Evolutionary conservation across 2,329 filamentous ascomycete genomes (phyloP).

Genomic region (Diaporthe caulivora): DNA sequence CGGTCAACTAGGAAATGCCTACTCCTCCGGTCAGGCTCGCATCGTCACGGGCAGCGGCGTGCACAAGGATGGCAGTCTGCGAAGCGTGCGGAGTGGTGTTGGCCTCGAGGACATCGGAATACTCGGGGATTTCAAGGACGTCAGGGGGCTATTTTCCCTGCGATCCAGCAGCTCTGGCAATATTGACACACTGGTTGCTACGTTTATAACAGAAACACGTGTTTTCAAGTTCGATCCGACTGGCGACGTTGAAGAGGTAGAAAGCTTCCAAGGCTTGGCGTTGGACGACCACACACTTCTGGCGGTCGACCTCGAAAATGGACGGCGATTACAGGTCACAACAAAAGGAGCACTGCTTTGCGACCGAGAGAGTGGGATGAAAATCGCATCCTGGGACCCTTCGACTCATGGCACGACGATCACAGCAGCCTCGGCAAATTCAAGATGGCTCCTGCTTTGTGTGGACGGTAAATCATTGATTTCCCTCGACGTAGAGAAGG

Average conservation of each 20-base stretch:
- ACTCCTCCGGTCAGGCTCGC: conserved; percentile 93
- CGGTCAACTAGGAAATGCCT: conserved; percentile 82
- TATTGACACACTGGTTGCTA: conserved; percentile 81
- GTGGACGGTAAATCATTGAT: conserved; percentile 80
- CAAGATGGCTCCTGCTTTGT: conserved; percentile 77
- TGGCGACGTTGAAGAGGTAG: conserved; percentile 88
- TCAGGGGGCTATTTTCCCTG: conserved; percentile 80
- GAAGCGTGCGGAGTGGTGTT: conserved; percentile 93
- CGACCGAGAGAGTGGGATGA: conserved; percentile 68
- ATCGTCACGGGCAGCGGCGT: conserved; percentile 94
- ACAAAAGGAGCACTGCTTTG: conserved; percentile 71
- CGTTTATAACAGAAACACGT: conserved; percentile 86
- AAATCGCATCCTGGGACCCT: conserved; percentile 70
- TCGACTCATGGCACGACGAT: conserved; percentile 66
- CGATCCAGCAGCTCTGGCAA: conserved; percentile 61
- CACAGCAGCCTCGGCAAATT: conserved; percentile 82
- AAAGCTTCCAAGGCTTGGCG: conserved; percentile 77
- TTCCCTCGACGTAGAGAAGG: conserved; percentile 72
- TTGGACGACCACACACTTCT: conserved; percentile 80
- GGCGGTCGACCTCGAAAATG: conserved; percentile 73
- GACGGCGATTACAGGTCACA: conserved; percentile 82
- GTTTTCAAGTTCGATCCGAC: conserved; percentile 81
- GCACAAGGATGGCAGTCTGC: conserved; percentile 86
- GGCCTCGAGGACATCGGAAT: conserved; percentile 89
- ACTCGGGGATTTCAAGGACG: conserved; percentile 81